These are phyloP conservation scores for Colletotrichum sp. DNA, from an alignment of 2,329 filamentous ascomycete genomes.

Conservation along the genomic window DNA sequence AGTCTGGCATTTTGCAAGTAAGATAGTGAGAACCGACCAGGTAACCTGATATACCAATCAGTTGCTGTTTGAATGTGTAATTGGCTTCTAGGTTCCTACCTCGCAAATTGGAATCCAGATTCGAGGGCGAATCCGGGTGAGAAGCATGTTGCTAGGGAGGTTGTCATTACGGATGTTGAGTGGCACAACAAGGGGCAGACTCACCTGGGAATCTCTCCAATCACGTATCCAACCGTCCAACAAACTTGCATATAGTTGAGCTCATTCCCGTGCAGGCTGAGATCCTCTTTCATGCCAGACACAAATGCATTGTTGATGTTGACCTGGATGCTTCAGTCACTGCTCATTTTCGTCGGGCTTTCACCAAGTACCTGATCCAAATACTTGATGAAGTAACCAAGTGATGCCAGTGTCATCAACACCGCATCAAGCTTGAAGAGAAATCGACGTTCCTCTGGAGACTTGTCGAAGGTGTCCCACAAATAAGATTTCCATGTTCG, in stretches of 20 bases:
- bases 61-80: neutral
- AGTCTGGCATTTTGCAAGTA: neutral
- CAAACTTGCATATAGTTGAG: constrained; percentile 29
- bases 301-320: constrained; percentile 40
- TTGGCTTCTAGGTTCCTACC: neutral
- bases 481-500: constrained; percentile 50
- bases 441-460: constrained; percentile 41
- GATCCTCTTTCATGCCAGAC: constrained; percentile 28
- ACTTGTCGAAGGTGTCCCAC: constrained; percentile 52
- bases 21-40: constrained; percentile 4
- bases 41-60: neutral
- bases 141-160: constrained; percentile 32
- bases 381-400: constrained; percentile 29
- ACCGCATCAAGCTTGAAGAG: constrained; percentile 47
- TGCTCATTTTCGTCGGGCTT: neutral
- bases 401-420: constrained; percentile 36
- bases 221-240: constrained; percentile 26
- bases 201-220: constrained; percentile 29
- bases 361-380: constrained; percentile 12
- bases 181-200: neutral
- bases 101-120: constrained; percentile 33
- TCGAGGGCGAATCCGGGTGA: constrained; percentile 33
- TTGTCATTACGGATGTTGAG: neutral
- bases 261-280: constrained; percentile 27
- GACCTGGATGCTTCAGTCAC: constrained; percentile 26